phyloP scores from a whole-genome alignment of 1,284 basidiomycete genomes.

The Paramarasmius palmivorus region DNA sequence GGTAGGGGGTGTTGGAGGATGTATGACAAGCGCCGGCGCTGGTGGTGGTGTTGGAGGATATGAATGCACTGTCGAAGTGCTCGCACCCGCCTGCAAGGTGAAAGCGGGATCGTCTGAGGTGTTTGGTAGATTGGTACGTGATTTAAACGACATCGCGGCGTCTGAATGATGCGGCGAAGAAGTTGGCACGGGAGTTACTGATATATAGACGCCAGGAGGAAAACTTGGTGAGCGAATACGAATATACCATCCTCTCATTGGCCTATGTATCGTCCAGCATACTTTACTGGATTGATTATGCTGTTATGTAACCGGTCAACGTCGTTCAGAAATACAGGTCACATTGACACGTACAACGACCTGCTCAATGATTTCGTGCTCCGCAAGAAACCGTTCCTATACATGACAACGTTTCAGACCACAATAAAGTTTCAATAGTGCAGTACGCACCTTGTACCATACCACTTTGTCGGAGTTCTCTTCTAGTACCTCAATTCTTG shows the following conservation, averaged over 20 bases:
- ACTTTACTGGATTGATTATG: conserved; percentile 62
- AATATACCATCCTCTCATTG: conserved; percentile 79
- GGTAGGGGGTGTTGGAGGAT: conserved; percentile 44
- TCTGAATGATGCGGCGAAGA: conserved; percentile 58
- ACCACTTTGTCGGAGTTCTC: conserved; percentile 59
- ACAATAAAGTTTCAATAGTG: not conserved
- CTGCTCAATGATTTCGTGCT: conserved; percentile 74
- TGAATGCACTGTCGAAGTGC: conserved; percentile 49
- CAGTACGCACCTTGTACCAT: conserved; percentile 68
- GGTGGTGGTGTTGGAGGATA: conserved; percentile 67
- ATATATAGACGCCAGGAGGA: conserved; percentile 63
- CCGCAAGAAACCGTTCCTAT: conserved; percentile 71
- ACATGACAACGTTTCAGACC: conserved; percentile 12
- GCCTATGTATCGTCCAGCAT: conserved; percentile 74
- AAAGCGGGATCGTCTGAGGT: conserved; percentile 20
- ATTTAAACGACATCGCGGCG: conserved; percentile 61
- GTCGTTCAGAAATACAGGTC: not conserved
- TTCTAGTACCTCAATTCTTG: conserved; percentile 62
- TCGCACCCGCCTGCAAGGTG: conserved; percentile 36
- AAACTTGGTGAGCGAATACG: conserved; percentile 67
- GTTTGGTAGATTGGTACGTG: conserved; percentile 48
- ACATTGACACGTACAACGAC: conserved; percentile 52
- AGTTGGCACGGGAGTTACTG: conserved; percentile 57
- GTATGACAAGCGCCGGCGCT: conserved; percentile 32
- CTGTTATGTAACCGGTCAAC: not conserved